Evolutionary conservation across 2,329 filamentous ascomycete genomes (phyloP).

Genomic region (Aspergillus spinulosporus): DNA sequence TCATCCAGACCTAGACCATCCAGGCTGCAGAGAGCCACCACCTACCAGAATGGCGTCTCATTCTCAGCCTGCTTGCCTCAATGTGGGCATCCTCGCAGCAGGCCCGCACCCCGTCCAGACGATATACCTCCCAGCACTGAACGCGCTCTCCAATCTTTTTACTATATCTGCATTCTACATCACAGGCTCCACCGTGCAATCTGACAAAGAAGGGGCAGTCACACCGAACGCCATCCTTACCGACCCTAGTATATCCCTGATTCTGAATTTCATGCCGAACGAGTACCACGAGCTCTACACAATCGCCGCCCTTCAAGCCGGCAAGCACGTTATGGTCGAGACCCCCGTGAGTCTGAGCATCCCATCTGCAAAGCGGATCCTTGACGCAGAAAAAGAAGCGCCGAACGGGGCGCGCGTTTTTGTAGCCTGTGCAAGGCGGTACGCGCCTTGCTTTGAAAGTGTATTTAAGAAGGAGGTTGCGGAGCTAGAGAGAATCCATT

Average conservation of each 20-base stretch:
- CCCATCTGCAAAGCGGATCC: slow-evolving; percentile 49
- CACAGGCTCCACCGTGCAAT: slow-evolving; percentile 21
- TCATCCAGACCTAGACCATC: no score
- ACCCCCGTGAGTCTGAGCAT: slow-evolving; percentile 58
- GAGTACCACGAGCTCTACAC: slow-evolving; percentile 57
- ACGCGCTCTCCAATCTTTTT: slow-evolving; percentile 46
- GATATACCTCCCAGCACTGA: slow-evolving; percentile 55
- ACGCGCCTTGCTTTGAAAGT: slow-evolving; percentile 56
- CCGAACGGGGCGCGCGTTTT: slow-evolving; percentile 50
- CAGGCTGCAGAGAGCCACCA: no score
- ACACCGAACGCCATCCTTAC: slow-evolving; percentile 45
- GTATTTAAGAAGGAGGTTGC: slow-evolving; percentile 56
- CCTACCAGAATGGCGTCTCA: slow-evolving; percentile 18
- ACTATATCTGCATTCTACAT: slow-evolving; percentile 54
- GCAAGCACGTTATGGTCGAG: slow-evolving; percentile 61
- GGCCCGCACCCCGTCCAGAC: slow-evolving; percentile 51
- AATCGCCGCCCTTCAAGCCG: slow-evolving; percentile 53
- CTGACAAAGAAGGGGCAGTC: neutral
- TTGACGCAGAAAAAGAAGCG: slow-evolving; percentile 50
- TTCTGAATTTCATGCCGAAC: slow-evolving; percentile 58
- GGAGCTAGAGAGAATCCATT: slow-evolving; percentile 53
- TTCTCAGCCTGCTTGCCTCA: slow-evolving; percentile 25
- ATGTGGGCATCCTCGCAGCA: slow-evolving; percentile 39
- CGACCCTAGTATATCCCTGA: slow-evolving; percentile 39
- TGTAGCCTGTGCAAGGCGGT: slow-evolving; percentile 63